These are phyloP conservation scores for Trichoderma koningiopsis DNA, from an alignment of 2,329 filamentous ascomycete species.

Conservation along the genomic window DNA sequence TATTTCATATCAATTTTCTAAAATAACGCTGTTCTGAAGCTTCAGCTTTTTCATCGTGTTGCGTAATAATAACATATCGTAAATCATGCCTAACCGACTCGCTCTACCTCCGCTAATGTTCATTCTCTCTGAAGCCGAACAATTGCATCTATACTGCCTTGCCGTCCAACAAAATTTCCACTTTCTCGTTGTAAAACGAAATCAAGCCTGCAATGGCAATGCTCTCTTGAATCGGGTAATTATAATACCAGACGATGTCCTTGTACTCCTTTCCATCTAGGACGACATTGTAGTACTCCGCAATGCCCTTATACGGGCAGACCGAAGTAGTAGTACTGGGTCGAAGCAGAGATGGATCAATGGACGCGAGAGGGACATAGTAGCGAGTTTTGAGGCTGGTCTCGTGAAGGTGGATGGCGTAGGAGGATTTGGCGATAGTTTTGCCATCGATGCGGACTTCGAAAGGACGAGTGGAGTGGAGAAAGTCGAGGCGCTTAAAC, in stretches of 20 bases:
- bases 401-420: constrained; percentile 59
- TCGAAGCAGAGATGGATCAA: constrained; percentile 49
- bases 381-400: constrained; percentile 61
- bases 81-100: neutral
- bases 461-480: constrained; percentile 57
- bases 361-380: constrained; percentile 57
- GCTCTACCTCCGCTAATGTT: neutral
- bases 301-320: constrained; percentile 70
- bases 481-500: constrained; percentile 64
- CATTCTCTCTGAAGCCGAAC: constrained; percentile 8
- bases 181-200: constrained; percentile 71
- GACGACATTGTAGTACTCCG: constrained; percentile 61
- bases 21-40: neutral
- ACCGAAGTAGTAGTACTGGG: constrained; percentile 55
- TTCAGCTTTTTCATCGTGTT: neutral
- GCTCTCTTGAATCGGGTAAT: constrained; percentile 58
- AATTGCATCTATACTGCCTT: constrained; percentile 38
- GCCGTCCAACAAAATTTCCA: constrained; percentile 63
- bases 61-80: neutral
- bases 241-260: constrained; percentile 66
- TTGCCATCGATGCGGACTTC: constrained; percentile 51
- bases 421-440: constrained; percentile 49
- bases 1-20: neutral
- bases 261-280: constrained; percentile 47
- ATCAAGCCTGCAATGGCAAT: constrained; percentile 56